phyloP scores from a whole-genome alignment of 495 filamentous ascomycete species.

The Aspergillus kassunensis region DNA sequence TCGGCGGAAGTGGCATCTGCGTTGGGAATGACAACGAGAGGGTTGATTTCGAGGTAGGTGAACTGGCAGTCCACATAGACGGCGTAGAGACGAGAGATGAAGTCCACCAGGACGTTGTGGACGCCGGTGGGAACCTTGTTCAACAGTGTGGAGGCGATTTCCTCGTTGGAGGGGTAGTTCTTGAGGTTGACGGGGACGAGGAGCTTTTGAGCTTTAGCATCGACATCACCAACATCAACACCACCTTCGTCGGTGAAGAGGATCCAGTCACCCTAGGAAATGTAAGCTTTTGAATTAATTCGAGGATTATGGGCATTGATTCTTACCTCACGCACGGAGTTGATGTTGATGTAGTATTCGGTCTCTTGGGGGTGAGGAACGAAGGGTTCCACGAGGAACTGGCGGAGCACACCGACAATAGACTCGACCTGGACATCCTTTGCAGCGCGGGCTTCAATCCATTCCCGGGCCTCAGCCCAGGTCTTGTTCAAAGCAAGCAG shows the following conservation, averaged over 20 bases:
- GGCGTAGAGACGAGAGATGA: constrained; percentile 89
- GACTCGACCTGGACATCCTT: constrained; percentile 93
- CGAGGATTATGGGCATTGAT: neutral
- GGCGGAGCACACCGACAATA: constrained; percentile 78
- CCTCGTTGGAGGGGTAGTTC: constrained; percentile 93
- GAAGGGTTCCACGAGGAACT: constrained; percentile 98
- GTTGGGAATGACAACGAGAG: constrained; percentile 96
- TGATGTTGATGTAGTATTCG: constrained; percentile 98
- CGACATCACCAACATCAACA: constrained; percentile 99
- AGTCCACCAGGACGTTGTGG: constrained; percentile 97
- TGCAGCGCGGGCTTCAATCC: constrained; percentile 87
- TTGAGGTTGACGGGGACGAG: constrained; percentile 93
- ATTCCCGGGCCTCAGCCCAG: constrained; percentile 86
- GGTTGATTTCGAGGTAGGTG: constrained; percentile 99
- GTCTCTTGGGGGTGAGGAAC: constrained; percentile 89
- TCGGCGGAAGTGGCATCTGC: constrained; percentile 84
- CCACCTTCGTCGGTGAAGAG: constrained; percentile 99
- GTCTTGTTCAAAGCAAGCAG: constrained; percentile 95
- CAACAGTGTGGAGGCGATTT: constrained; percentile 78
- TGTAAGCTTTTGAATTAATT: neutral
- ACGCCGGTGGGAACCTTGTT: constrained; percentile 92
- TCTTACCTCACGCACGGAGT: constrained; percentile 85
- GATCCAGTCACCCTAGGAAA: constrained; percentile 89
- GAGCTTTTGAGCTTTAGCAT: constrained; percentile 97
- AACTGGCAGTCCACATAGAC: constrained; percentile 99